These are phyloP conservation scores for Fusarium secorum DNA, from an alignment of 2,329 filamentous ascomycete genomes.

Conservation along the genomic window DNA sequence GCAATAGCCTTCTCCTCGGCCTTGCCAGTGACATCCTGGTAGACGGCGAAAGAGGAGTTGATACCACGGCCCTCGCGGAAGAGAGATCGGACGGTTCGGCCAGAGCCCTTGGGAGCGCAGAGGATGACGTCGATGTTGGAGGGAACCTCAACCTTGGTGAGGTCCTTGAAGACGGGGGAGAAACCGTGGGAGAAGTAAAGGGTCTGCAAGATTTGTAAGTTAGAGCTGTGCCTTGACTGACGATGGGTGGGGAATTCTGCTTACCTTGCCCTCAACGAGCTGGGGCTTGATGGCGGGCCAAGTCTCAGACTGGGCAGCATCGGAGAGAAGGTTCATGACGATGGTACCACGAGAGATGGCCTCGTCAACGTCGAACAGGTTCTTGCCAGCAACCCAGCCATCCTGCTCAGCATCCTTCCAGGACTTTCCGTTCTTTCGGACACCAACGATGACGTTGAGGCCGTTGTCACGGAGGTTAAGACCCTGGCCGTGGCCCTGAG, in stretches of 20 bases:
- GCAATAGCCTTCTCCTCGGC: slow-evolving; percentile 98
- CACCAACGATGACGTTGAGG: slow-evolving; percentile 98
- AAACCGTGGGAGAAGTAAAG: slow-evolving; percentile 99
- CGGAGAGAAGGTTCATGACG: slow-evolving; percentile 98
- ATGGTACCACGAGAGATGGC: slow-evolving; percentile 93
- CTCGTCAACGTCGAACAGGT: slow-evolving; percentile 98
- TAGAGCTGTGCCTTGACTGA: slow-evolving; percentile 22
- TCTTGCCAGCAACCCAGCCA: slow-evolving; percentile 98
- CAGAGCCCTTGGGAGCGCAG: slow-evolving; percentile 98
- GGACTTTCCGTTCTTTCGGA: slow-evolving; percentile 96
- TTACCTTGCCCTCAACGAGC: slow-evolving; percentile 96
- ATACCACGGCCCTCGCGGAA: slow-evolving; percentile 99
- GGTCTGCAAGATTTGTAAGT: slow-evolving; percentile 65
- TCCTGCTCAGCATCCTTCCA: slow-evolving; percentile 98
- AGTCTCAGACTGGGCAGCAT: slow-evolving; percentile 98
- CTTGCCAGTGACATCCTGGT: slow-evolving; percentile 97
- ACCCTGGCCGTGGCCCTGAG: slow-evolving; percentile 98
- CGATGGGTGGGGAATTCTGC: slow-evolving; percentile 36
- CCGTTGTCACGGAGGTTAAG: slow-evolving; percentile 99
- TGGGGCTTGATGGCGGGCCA: slow-evolving; percentile 99
- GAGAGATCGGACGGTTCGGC: slow-evolving; percentile 96
- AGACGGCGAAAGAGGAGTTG: slow-evolving; percentile 99
- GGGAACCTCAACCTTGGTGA: slow-evolving; percentile 98
- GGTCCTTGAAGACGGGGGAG: slow-evolving; percentile 99
- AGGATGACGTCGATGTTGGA: slow-evolving; percentile 98